Evolutionary conservation across 352 stramenopile genomes (phyloP).

Genomic region (Phytophthora crassamura): DNA sequence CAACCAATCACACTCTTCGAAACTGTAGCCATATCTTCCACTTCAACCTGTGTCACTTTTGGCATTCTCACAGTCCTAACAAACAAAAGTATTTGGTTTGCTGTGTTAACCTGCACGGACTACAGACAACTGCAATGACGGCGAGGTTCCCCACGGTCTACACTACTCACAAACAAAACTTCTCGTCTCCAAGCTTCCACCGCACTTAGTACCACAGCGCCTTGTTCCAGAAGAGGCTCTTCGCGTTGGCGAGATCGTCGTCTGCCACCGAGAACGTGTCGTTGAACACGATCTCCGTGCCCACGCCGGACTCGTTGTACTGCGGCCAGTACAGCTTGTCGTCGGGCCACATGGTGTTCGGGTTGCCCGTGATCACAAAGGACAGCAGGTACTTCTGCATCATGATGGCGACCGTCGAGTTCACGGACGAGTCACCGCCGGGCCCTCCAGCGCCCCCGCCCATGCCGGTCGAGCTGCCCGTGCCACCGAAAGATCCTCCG

Average conservation of each 20-base stretch:
- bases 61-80: too few relatives aligned
- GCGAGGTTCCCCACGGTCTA: too few relatives aligned
- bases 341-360: constrained; percentile 32
- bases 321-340: constrained; percentile 39
- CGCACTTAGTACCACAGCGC: constrained; percentile 35
- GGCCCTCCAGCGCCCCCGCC: constrained; percentile 4
- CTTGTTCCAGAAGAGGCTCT: constrained; percentile 45
- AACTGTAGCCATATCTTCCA: constrained; percentile 3
- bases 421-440: constrained; percentile 23
- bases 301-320: constrained; percentile 37
- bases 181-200: too few relatives aligned
- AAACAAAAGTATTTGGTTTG: too few relatives aligned
- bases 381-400: constrained; percentile 42
- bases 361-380: constrained; percentile 36
- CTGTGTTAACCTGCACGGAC: too few relatives aligned
- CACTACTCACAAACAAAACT: too few relatives aligned
- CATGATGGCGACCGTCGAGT: constrained; percentile 30
- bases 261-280: constrained; percentile 34
- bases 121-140: too few relatives aligned
- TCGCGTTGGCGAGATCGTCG: constrained; percentile 38
- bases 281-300: constrained; percentile 37
- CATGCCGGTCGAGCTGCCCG: constrained; percentile 7
- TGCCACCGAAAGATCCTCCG: not conserved
- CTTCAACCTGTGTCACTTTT: constrained; percentile 2
- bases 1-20: constrained; percentile 11